These are phyloP conservation scores for Alnus rubra DNA, from an alignment of 306 rosid species.

Conservation along the genomic window DNA sequence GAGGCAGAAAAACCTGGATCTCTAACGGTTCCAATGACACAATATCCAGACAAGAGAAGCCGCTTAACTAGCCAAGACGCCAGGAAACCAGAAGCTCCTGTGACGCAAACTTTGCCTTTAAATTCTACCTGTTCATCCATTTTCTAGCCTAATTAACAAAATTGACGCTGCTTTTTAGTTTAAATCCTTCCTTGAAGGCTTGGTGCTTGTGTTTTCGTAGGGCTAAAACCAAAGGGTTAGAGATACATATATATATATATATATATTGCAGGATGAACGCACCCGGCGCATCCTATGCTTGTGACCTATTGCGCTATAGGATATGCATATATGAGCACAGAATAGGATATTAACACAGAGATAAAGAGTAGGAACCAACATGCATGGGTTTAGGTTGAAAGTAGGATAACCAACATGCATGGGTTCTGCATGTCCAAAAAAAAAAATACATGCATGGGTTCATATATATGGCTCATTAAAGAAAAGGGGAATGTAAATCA, in stretches of 20 bases:
- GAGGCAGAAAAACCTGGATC: slow-evolving; percentile 55
- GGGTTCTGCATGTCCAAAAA: too few species aligned
- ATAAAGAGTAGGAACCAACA: neutral
- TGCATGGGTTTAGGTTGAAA: slow-evolving; percentile 3
- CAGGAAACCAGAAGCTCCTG: slow-evolving; percentile 83
- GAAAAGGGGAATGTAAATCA: too few species aligned
- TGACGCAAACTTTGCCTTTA: slow-evolving; percentile 73
- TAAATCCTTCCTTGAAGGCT: neutral
- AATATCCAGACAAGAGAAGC: slow-evolving; percentile 73
- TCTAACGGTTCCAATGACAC: slow-evolving; percentile 75
- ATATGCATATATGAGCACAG: too few species aligned
- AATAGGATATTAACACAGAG: neutral
- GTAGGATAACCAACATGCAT: slow-evolving; percentile 16
- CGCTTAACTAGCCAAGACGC: slow-evolving; percentile 86
- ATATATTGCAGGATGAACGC: neutral
- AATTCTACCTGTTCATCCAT: slow-evolving; percentile 41
- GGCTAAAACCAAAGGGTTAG: neutral
- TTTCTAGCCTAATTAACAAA: neutral
- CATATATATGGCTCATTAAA: too few species aligned
- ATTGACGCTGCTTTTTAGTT: neutral
- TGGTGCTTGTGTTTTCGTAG: neutral
- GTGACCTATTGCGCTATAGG: too few species aligned
- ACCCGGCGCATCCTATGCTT: neutral
- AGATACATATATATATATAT: too few species aligned
- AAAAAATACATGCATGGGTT: too few species aligned